Base-by-base conservation (phyloP, 1,284 basidiomycete genomes). In the Puccinia sorghi region DNA sequence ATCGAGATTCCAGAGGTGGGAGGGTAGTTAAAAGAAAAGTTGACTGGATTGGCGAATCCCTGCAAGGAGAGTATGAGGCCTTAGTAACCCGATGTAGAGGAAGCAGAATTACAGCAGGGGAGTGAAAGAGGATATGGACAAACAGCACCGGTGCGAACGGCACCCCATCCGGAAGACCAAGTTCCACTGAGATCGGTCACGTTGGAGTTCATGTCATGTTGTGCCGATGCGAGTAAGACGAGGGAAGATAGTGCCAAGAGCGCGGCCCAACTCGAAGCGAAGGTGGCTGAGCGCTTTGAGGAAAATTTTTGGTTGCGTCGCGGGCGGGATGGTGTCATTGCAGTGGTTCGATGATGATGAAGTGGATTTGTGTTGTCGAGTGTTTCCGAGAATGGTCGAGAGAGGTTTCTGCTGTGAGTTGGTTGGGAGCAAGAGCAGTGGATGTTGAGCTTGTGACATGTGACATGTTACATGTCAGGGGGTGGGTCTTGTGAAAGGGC, bases 11-110 rank as follows among this genome's bases (percentile, higher is more conserved):
- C 84, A 2, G 83, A 79, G 3, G 81, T 82, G 2, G 57, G 56
- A 5, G 84, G 84, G 12, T 82, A 72, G 15, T 32, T 83, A 80
- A 84, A 84, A 15, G 82, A 82, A 37, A 82, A 80, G 50, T 82
- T 83, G 27, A 81, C 79, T 2, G 84, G 83, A 72, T 84, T 83
- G 77, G 81, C 84, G 71, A 84, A 84, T 72, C 78, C 69, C 80
- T 82, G 79, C 8, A 66, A 27, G 13, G n/a, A 32, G 39, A 64
- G 17, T n/a, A 27, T 50, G 39, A n/a, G 20, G 22, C 15, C 57
- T 46, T 52, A 64, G 25, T 22, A 17, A 75, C 13, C 39, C 20
- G 48, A 7, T 4, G 7, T 37, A 64, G 3, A 15, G 56, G 56
- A 27, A 32, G 57, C 22, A 32, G 32, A 32, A 32, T 32, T 32